A percentile compares a stretch with the other conserved stretches of the same genome.
These are phyloP conservation scores for Phytophthora quininea DNA, from an alignment of 352 stramenopile genomes.

Conservation along the genomic window DNA sequence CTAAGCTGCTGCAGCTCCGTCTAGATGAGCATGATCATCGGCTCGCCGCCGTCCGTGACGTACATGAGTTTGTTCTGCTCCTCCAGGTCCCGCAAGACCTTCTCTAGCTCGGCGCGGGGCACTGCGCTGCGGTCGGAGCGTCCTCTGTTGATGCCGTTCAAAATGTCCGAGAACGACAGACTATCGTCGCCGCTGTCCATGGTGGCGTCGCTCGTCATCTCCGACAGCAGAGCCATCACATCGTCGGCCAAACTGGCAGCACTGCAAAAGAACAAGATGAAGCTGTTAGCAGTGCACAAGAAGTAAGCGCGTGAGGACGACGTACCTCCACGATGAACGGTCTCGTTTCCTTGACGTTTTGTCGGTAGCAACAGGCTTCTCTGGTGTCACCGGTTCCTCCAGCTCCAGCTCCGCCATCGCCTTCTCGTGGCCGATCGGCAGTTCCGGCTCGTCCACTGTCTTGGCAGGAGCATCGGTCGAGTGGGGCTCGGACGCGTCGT, in stretches of 20 bases:
- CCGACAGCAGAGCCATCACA: slow-evolving; percentile 59
- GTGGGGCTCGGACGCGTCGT: slow-evolving; percentile 85
- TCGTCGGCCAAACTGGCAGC: slow-evolving; percentile 67
- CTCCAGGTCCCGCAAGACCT: slow-evolving; percentile 76
- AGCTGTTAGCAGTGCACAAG: background rate
- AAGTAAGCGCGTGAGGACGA: background rate
- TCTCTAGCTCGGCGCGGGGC: slow-evolving; percentile 62
- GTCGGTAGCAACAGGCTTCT: slow-evolving; percentile 11
- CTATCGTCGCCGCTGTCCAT: slow-evolving; percentile 74
- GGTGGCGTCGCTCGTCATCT: slow-evolving; percentile 57
- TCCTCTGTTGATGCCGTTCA: slow-evolving; percentile 60
- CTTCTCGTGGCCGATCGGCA: slow-evolving; percentile 22
- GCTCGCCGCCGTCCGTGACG: slow-evolving; percentile 80
- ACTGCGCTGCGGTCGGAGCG: slow-evolving; percentile 39
- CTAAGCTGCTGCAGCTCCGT: background rate
- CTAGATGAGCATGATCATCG: slow-evolving; percentile 89
- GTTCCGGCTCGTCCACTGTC: slow-evolving; percentile 20
- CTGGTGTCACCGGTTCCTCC: slow-evolving; percentile 26
- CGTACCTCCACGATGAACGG: slow-evolving; percentile 66
- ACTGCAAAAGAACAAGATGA: slow-evolving; percentile 26
- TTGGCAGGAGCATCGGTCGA: slow-evolving; percentile 18
- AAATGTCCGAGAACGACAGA: slow-evolving; percentile 62
- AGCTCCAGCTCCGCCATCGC: slow-evolving; percentile 39
- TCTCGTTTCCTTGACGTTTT: slow-evolving; percentile 69
- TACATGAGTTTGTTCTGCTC: slow-evolving; percentile 93